These are phyloP conservation scores for Bacterosira constricta DNA, from an alignment of 108 stramenopile species.

Conservation along the genomic window DNA sequence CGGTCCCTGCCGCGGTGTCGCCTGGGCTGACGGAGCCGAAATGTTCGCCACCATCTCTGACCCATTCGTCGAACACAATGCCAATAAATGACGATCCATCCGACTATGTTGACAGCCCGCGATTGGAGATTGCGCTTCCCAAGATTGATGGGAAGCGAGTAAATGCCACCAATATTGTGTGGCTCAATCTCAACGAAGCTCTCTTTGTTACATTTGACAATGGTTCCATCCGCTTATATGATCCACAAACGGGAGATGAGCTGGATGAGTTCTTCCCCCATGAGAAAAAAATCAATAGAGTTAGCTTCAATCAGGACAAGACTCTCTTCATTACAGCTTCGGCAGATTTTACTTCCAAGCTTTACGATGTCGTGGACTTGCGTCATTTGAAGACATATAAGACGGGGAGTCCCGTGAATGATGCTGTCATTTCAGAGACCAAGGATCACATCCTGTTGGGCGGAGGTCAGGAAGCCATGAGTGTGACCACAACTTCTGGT, in stretches of 20 bases:
- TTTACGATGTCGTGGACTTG: conserved; percentile 93
- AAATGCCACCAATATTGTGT: conserved; percentile 89
- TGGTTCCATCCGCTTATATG: conserved; percentile 90
- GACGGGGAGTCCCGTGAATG: conserved; percentile 98
- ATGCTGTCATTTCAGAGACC: conserved; percentile 93
- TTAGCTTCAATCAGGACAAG: conserved; percentile 93
- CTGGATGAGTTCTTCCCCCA: conserved; percentile 82
- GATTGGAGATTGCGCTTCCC: conserved; percentile 86
- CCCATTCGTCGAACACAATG: conserved; percentile 94
- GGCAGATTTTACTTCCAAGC: conserved; percentile 93
- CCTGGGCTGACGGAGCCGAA: conserved; percentile 94
- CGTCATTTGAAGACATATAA: conserved; percentile 92
- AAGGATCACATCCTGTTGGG: conserved; percentile 98
- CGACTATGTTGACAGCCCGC: conserved; percentile 52
- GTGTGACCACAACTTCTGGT: conserved; percentile 97
- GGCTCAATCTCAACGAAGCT: conserved; percentile 91
- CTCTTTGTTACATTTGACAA: conserved; percentile 94
- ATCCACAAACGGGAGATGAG: conserved; percentile 86
- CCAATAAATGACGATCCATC: conserved; percentile 68
- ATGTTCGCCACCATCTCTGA: conserved; percentile 95
- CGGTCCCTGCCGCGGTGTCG: conserved; percentile 91
- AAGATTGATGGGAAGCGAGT: conserved; percentile 76
- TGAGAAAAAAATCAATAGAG: conserved; percentile 92
- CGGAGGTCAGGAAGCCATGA: conserved; percentile 99
- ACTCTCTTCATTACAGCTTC: conserved; percentile 94